Percentiles rank a stretch among this genome's conserved stretches.
phyloP scores from a whole-genome alignment of 83 land plant genomes.

The Diphasiastrum complanatum region DNA sequence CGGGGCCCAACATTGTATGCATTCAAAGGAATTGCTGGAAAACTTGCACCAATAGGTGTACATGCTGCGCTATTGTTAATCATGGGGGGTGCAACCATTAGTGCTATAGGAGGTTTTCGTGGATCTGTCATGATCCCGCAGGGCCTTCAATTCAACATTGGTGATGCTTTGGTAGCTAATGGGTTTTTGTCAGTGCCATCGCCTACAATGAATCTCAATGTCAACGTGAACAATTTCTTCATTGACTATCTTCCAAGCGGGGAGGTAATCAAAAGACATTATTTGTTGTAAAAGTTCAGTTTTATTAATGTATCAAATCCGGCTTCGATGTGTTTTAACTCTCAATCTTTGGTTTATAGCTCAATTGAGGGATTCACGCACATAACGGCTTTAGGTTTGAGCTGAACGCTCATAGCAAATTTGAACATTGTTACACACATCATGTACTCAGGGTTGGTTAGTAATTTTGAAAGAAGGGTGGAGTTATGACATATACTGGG shows the following conservation, averaged over 20 bases:
- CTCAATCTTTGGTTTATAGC: too few relatives aligned
- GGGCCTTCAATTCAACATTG: conserved; percentile 73
- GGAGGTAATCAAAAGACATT: conserved; percentile 62
- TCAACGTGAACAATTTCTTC: conserved; percentile 73
- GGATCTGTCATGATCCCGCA: conserved; percentile 94
- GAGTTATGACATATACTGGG: too few relatives aligned
- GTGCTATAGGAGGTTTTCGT: conserved; percentile 74
- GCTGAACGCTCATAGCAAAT: too few relatives aligned
- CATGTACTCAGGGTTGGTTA: too few relatives aligned
- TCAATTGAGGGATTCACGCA: too few relatives aligned
- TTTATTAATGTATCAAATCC: too few relatives aligned
- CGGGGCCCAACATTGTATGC: conserved; percentile 77
- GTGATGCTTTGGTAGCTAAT: conserved; percentile 68
- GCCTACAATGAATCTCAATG: conserved; percentile 52
- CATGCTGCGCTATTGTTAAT: conserved; percentile 85
- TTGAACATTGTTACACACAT: too few relatives aligned
- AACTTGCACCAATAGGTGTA: conserved; percentile 94
- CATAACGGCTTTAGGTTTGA: too few relatives aligned
- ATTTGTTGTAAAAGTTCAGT: too few relatives aligned
- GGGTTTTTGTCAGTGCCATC: conserved; percentile 67
- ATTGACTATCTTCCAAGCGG: conserved; percentile 91
- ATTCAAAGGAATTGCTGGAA: conserved; percentile 83
- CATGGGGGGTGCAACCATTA: conserved; percentile 86
- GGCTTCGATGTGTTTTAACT: too few relatives aligned
- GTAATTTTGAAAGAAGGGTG: too few relatives aligned